Evolutionary conservation across 768 basidiomycete species (phyloP).

Genomic region (Leccinum obscurum): DNA sequence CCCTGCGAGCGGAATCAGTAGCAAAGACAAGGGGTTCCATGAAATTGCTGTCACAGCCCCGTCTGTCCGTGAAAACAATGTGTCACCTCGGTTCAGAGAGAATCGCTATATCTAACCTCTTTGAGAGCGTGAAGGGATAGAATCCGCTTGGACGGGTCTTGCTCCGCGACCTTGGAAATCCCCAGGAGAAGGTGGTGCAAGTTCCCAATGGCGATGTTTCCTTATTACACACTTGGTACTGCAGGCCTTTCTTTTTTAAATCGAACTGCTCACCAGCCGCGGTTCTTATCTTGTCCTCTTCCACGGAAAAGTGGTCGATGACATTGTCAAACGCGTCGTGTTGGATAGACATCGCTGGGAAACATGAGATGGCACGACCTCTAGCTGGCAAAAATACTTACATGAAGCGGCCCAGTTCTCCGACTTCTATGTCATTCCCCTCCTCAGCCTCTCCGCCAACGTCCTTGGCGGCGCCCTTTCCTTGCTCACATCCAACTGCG

Average conservation of each 20-base stretch:
- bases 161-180: no score
- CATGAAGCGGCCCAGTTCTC: no score
- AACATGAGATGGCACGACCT: conserved; percentile 27
- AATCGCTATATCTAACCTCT: conserved; percentile 54
- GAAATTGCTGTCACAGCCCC: no score
- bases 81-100: background rate
- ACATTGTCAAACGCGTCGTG: conserved; percentile 71
- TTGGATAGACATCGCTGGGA: conserved; percentile 81
- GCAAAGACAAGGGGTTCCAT: no score
- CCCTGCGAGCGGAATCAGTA: no score
- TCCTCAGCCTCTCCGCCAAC: conserved; percentile 63
- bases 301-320: conserved; percentile 71
- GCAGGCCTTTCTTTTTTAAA: no score
- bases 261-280: conserved; percentile 72
- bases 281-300: conserved; percentile 83
- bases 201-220: no score
- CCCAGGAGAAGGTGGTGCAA: no score
- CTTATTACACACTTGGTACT: no score
- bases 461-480: conserved; percentile 45
- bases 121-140: conserved; percentile 91
- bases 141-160: conserved; percentile 52
- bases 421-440: conserved; percentile 58
- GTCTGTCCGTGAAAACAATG: no score
- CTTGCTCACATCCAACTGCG: conserved; percentile 30
- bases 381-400: no score